Evolutionary conservation across 768 basidiomycete genomes (phyloP).

Genomic region (Panaeolus papilionaceus): DNA sequence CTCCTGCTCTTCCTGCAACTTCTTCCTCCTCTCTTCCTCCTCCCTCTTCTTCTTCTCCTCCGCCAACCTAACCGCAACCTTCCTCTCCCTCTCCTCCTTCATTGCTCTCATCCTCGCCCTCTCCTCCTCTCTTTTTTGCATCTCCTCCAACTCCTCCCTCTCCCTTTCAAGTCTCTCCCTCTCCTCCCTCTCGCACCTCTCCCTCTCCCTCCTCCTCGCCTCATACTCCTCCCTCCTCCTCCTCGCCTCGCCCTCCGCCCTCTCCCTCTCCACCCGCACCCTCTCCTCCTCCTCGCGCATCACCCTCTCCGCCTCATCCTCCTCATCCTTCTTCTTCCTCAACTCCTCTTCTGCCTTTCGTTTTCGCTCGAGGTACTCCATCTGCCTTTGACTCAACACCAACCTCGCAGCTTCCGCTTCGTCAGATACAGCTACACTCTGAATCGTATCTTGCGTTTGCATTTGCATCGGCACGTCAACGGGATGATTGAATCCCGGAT

Average conservation of each 20-base stretch:
- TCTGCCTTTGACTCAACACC: constrained; percentile 12
- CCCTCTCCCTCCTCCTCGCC: constrained; percentile 26
- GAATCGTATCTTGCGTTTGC: too few species aligned
- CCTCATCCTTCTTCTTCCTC: constrained; percentile 21
- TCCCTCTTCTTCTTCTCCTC: constrained; percentile 30
- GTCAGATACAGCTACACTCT: neutral
- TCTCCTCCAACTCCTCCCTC: constrained; percentile 20
- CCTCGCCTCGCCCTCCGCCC: constrained; percentile 19
- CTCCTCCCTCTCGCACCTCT: constrained; percentile 22
- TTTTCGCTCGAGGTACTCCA: constrained; percentile 20
- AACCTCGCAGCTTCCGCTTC: constrained; percentile 15
- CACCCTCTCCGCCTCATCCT: constrained; percentile 22
- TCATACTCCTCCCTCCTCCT: constrained; percentile 18
- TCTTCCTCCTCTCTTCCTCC: constrained; percentile 18
- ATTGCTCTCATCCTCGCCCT: constrained; percentile 37
- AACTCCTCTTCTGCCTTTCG: constrained; percentile 22
- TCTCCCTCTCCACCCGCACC: constrained; percentile 15
- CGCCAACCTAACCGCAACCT: constrained; percentile 34
- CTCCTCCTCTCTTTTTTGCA: constrained; percentile 26
- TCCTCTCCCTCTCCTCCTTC: constrained; percentile 35
- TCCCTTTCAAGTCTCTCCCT: constrained; percentile 22
- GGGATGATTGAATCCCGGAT: neutral
- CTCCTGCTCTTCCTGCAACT: neutral
- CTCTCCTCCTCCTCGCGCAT: constrained; percentile 20
- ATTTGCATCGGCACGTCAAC: too few species aligned